Evolutionary conservation across 106 monocot species (phyloP).

Genomic region (Platanthera zijinensis): DNA sequence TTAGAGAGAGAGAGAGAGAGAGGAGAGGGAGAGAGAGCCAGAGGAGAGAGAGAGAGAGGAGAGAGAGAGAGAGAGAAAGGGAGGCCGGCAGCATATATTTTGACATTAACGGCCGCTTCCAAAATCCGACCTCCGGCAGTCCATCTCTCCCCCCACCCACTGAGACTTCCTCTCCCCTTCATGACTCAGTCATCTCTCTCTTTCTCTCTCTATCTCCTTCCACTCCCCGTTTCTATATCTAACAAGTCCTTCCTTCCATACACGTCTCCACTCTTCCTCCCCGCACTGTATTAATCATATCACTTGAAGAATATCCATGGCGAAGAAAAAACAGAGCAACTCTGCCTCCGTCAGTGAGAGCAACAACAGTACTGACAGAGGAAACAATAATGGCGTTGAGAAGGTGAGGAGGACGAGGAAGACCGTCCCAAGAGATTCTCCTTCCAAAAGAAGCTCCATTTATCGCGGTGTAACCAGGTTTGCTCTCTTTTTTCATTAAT

Average conservation of each 20-base stretch:
- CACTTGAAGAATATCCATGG: conserved; percentile 8
- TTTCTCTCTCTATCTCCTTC: conserved; percentile 11
- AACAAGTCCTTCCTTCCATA: background rate
- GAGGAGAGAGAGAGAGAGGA: too few species aligned
- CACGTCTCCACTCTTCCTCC: background rate
- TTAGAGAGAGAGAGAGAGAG: too few species aligned
- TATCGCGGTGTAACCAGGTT: conserved; percentile 86
- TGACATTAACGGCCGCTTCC: background rate
- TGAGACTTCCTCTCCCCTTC: background rate
- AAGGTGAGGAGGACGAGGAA: conserved; percentile 61
- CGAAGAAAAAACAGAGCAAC: conserved; percentile 24
- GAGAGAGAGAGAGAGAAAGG: too few species aligned
- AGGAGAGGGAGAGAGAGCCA: too few species aligned
- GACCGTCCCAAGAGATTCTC: conserved; percentile 50
- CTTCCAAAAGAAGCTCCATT: conserved; percentile 63
- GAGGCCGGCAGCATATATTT: conserved; percentile 9
- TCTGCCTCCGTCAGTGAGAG: conserved; percentile 2
- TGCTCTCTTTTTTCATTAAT: background rate
- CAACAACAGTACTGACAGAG: background rate
- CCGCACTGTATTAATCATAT: too few species aligned
- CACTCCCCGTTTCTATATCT: background rate
- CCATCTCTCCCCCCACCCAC: background rate
- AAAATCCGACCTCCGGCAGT: conserved; percentile 13
- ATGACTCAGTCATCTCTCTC: background rate
- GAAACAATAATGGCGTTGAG: background rate